Evolutionary conservation across 2,329 filamentous ascomycete species (phyloP), one percentile per base, ranked within the genome.

Genomic region (Talaromyces albobiverticillius): DNA sequence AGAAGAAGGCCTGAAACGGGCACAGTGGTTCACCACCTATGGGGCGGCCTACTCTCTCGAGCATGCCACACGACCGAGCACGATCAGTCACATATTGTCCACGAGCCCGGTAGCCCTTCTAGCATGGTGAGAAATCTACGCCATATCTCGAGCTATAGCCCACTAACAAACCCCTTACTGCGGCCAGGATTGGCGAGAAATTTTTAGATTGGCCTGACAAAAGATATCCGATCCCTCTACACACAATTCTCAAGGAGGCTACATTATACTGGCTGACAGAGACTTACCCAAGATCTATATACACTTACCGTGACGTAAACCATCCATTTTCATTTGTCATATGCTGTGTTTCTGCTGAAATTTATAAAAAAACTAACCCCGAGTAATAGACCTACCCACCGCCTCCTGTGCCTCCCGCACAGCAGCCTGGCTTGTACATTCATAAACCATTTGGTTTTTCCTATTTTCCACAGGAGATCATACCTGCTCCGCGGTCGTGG

Each of bases 61-160:
- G 62, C 83, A 86, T 51, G 79, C 71, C 1, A 82, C 81, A 0
- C 67, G 78, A 8, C 79, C 83, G 0, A 71, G 75, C 0, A 86
- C 83, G 0, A 79, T 85, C 42, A 82, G 82, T 0, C 71, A 83
- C 4, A 78, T 75, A 0, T 65, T 86, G 1, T 70, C 76, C 3
- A 70, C 78, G 4, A 82, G 71, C 31, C 83, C 84, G 0, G 57
- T 86, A 1, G 79, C 81, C 0, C 62, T 86, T 18, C 71, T 87
- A 2, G 75, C 78, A 6, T 87, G 83, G 76, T 66, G 59, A 48
- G 38, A 46, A 22, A n/a, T 18, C 2, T 9, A 47, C n/a, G 16
- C 34, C 8, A 9, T 5, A 38, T 38, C 16, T 16, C 4, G 7
- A 18, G 3, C 34, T 18, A 20, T 7, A 4, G n/a, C 34, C 8